Evolutionary conservation across 169 alveolate species (phyloP), one percentile per base, ranked within the genome.

Genomic region (Cryptosporidium andersoni): DNA sequence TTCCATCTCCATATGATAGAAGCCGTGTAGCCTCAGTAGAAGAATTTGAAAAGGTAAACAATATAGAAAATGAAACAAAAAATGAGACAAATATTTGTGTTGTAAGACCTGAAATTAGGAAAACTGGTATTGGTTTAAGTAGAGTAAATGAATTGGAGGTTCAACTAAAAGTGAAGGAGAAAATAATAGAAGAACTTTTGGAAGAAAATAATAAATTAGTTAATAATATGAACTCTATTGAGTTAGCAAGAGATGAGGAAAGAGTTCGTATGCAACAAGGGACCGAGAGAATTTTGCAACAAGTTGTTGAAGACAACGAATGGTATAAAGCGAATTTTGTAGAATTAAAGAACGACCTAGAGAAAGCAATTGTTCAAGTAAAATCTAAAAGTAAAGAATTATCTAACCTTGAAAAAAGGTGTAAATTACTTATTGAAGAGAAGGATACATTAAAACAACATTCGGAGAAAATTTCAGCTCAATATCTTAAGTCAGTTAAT

Each of bases 261-360:
- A 56, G 45, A 16, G 60, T 45, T 58, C 55, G 85, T 36, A 60
- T 74, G 12, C 85, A 74, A 4, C 85, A 74, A 42, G 85, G 85
- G 47, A 58, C 85, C 8, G 85, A 74, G 25, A 74, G 55, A 68
- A 48, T 74, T 12, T 56, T 74, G 25, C 85, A 74, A 42, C 85
- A 74, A 60, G 67, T 74, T 45, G 85, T 74, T 36, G 85, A 74
- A 12, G 85, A 74, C 45, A 74, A 74, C 55, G 85, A 74, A 58
- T 74, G 85, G 85, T 74, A 74, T 39, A 74, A 74, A 16, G 67
- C 74, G 7, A 66, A 74, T 45, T 74, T 74, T 58, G 45, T 74
- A 39, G 85, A 74, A 37, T 58, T 74, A 68, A 74, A 74, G 67
- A 74, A 58, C 14, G 85, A 74, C 37, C 34, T 74, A 25, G 85